Percentiles rank a stretch among this genome's conserved stretches.
phyloP scores from a whole-genome alignment of 768 basidiomycete species.

The Mycena maculata region DNA sequence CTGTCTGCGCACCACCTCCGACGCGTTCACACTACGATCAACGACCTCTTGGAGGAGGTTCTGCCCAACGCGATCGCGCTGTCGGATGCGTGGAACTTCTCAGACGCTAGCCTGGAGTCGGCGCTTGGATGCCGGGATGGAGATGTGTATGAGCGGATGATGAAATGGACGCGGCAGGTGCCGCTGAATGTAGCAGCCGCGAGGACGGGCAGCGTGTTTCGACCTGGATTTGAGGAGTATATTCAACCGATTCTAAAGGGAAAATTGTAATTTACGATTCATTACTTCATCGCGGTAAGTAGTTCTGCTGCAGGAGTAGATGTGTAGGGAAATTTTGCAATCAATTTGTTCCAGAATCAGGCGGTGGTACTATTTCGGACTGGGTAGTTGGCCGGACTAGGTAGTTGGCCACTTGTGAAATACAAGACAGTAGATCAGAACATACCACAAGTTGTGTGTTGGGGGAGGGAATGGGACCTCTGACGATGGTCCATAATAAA shows the following conservation, averaged over 20 bases:
- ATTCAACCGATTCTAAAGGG: conserved; percentile 24
- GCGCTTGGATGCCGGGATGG: conserved; percentile 41
- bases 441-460: no score
- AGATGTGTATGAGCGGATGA: conserved; percentile 38
- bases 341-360: no score
- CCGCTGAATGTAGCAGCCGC: conserved; percentile 32
- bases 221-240: conserved; percentile 31
- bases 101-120: conserved; percentile 37
- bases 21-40: conserved; percentile 28
- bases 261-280: not conserved
- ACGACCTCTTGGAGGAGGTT: conserved; percentile 24
- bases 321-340: no score
- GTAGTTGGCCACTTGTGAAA: no score
- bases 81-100: conserved; percentile 41
- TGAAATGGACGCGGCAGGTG: conserved; percentile 40
- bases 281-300: no score
- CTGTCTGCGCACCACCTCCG: conserved; percentile 31
- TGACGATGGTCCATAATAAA: no score
- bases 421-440: no score
- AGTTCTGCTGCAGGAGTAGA: no score
- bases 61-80: conserved; percentile 40
- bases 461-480: no score
- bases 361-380: no score
- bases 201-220: conserved; percentile 28
- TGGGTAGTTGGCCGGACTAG: no score